Evolutionary conservation across 495 filamentous ascomycete genomes (phyloP).

Genomic region (Xylaria palmicola): DNA sequence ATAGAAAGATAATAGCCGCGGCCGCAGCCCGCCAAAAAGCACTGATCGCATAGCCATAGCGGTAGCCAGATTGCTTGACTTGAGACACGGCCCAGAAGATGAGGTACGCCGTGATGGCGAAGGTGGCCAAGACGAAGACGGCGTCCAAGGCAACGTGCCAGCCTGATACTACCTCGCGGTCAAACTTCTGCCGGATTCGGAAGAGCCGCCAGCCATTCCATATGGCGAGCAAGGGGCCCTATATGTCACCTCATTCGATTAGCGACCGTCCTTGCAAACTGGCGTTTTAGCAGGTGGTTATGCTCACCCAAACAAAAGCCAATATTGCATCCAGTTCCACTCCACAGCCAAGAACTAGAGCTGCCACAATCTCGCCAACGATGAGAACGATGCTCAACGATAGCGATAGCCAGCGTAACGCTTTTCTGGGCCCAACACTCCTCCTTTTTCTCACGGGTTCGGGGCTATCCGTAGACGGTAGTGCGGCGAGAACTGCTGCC

Average conservation of each 20-base stretch:
- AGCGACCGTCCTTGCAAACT: not conserved
- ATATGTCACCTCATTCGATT: not conserved
- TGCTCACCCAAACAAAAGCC: not conserved
- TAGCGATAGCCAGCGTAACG: not conserved
- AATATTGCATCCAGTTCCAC: not conserved
- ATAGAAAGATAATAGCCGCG: not conserved
- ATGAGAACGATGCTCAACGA: not conserved
- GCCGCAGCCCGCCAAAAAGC: not conserved
- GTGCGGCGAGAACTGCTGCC: not conserved
- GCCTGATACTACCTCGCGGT: not conserved
- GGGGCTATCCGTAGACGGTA: not conserved
- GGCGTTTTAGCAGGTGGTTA: not conserved
- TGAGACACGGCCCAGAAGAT: not conserved
- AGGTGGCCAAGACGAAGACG: not conserved
- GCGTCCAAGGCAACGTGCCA: not conserved
- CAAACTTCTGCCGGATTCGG: not conserved
- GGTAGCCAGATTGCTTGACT: not conserved
- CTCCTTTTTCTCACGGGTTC: not conserved
- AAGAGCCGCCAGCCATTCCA: conserved; percentile 8
- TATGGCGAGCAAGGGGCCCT: conserved; percentile 1
- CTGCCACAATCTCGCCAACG: not conserved
- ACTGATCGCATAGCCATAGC: not conserved
- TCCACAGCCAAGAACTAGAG: not conserved
- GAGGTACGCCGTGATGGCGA: not conserved
- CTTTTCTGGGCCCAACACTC: not conserved